Evolutionary conservation across 371 early-diverging fungal genomes (phyloP), one percentile per base, ranked within the genome.

Genomic region (Lichtheimia ramosa): DNA sequence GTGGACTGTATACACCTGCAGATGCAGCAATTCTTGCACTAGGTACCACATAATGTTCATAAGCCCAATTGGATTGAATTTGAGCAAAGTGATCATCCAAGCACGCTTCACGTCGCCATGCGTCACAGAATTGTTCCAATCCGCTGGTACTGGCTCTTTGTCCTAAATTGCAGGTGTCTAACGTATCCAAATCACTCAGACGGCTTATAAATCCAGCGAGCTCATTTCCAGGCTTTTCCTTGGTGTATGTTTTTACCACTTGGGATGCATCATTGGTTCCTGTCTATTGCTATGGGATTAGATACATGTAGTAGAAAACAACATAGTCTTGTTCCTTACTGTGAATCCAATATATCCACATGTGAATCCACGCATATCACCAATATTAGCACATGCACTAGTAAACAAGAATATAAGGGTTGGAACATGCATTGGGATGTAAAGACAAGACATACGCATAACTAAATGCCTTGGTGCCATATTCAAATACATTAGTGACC

Each of bases 281-380:
- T 0, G 85, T 78, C 51, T 48, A 46, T 72, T 78, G 20, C 39
- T 53, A 0, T 77, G 69, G n/a, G n/a, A n/a, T n/a, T n/a, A n/a
- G n/a, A n/a, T n/a, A n/a, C n/a, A n/a, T n/a, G n/a, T n/a, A n/a
- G n/a, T n/a, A n/a, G n/a, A 20, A 28, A 5, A 20, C 34, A n/a
- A 28, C 25, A 5, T 10, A 12, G 40, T 46, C 34, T 20, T 10
- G 3, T 10, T 0, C 39, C 54, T 8, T 66, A 71, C 69, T 28
- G 83, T 83, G 51, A 85, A 87, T 3, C 83, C 83, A 46, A 84
- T 83, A 59, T 81, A 79, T 15, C 85, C 85, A 42, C 83, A 64
- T 2, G 78, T 77, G 34, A 57, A 77, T 1, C 78, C 78, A 56
- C 78, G 66, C 24, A 56, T 58, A 54, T 78, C 78, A 13, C 71